Evolutionary conservation across 2,329 filamentous ascomycete species (phyloP).

Genomic region (Hypoxylon sp.): DNA sequence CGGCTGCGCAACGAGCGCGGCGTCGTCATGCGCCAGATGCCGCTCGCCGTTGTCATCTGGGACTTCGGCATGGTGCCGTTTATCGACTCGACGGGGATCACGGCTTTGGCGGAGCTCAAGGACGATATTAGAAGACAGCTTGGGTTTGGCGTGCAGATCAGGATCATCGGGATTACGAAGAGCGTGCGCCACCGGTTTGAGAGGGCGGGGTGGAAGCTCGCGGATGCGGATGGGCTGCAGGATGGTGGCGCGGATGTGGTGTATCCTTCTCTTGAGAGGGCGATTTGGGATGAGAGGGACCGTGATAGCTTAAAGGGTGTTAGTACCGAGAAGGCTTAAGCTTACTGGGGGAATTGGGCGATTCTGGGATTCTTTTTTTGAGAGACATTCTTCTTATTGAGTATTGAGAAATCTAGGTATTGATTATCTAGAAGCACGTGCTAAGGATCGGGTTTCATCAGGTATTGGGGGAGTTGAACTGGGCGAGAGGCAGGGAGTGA

Average conservation of each 20-base stretch:
- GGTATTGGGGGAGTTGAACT: background rate
- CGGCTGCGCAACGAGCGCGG: constrained; percentile 48
- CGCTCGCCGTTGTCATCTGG: constrained; percentile 51
- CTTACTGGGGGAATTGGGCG: background rate
- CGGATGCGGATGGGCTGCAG: constrained; percentile 46
- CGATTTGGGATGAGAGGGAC: constrained; percentile 51
- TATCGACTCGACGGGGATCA: constrained; percentile 53
- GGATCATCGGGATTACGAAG: constrained; percentile 49
- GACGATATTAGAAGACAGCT: constrained; percentile 53
- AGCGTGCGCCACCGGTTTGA: constrained; percentile 48
- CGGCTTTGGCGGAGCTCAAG: constrained; percentile 53
- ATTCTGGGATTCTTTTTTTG: constrained; percentile 1
- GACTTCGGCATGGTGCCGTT: constrained; percentile 53
- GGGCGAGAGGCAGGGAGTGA: background rate
- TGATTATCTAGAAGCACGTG: background rate
- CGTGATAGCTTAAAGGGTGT: constrained; percentile 51
- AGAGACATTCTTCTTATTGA: constrained; percentile 3
- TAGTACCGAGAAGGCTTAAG: constrained; percentile 50
- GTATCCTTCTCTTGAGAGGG: constrained; percentile 51
- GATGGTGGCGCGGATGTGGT: constrained; percentile 49
- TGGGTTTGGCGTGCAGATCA: constrained; percentile 49
- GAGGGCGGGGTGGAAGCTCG: constrained; percentile 50
- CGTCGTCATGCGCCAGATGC: constrained; percentile 48
- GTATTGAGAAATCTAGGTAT: background rate
- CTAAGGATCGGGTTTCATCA: background rate